phyloP scores from a whole-genome alignment of 306 rosid species.

The Vigna reflexopilosa region DNA sequence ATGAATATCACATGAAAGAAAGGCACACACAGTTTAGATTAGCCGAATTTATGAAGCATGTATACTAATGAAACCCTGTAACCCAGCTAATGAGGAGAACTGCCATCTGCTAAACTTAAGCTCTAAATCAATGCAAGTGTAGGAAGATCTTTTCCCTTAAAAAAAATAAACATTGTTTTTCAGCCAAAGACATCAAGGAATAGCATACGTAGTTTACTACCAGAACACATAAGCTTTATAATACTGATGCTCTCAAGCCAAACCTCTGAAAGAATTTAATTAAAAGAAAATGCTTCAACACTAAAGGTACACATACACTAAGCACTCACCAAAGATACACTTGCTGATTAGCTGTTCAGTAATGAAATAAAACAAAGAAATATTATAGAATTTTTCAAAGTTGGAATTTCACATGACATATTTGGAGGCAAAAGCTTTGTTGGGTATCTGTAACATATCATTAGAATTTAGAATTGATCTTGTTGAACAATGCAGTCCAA shows the following conservation, averaged over 20 bases:
- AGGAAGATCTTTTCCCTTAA: constrained; percentile 6
- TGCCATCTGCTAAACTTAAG: not conserved
- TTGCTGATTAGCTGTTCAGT: not conserved
- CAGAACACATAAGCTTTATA: not conserved
- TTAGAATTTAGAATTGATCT: not conserved
- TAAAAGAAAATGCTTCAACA: not conserved
- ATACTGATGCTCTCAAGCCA: not conserved
- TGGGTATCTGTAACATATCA: not conserved
- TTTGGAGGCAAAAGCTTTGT: constrained; percentile 4
- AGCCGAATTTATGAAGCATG: not conserved
- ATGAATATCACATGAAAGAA: constrained; percentile 4
- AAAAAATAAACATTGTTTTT: not conserved
- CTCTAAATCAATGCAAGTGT: not conserved
- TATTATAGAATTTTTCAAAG: not conserved
- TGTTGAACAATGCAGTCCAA: not conserved
- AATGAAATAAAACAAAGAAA: not conserved
- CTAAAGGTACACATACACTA: not conserved
- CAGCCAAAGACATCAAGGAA: not conserved
- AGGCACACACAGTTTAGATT: constrained; percentile 11
- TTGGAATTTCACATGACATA: not conserved
- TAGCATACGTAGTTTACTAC: not conserved
- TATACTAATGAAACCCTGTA: not conserved
- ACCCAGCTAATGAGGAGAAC: not conserved
- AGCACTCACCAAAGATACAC: not conserved
- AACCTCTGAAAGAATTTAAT: not conserved